phyloP scores from a whole-genome alignment of 805 yeast genomes.

The Kazachstania viticola region DNA sequence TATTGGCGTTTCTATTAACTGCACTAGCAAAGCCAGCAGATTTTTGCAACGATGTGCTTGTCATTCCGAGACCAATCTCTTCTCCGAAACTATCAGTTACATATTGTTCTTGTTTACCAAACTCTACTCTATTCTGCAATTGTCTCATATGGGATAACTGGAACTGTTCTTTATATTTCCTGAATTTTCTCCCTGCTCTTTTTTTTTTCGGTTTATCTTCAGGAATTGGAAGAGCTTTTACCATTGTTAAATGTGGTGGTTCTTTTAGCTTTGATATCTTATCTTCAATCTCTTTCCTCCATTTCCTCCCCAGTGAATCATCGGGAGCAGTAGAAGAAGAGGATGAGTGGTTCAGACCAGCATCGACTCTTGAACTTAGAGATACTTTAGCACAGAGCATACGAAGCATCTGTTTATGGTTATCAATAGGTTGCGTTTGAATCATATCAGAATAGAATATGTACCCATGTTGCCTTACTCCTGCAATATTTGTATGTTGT shows the following conservation, averaged over 20 bases:
- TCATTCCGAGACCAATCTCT: slow-evolving; percentile 76
- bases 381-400: slow-evolving; percentile 70
- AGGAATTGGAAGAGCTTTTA: slow-evolving; percentile 65
- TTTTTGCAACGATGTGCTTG: slow-evolving; percentile 17
- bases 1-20: slow-evolving; percentile 31
- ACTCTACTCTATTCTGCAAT: slow-evolving; percentile 75
- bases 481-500: slow-evolving; percentile 28
- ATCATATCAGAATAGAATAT: slow-evolving; percentile 50
- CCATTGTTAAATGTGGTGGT: slow-evolving; percentile 64
- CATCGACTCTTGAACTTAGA: slow-evolving; percentile 75
- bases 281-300: slow-evolving; percentile 46
- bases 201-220: slow-evolving; percentile 65
- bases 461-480: slow-evolving; percentile 56
- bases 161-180: slow-evolving; percentile 73
- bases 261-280: slow-evolving; percentile 61
- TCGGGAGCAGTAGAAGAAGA: slow-evolving; percentile 28
- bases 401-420: slow-evolving; percentile 60
- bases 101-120: slow-evolving; percentile 64
- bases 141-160: slow-evolving; percentile 70
- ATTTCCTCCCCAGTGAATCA: slow-evolving; percentile 46
- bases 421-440: slow-evolving; percentile 45
- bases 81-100: slow-evolving; percentile 59
- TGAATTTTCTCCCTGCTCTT: slow-evolving; percentile 73
- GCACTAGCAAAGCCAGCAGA: slow-evolving; percentile 14
- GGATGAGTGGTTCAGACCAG: slow-evolving; percentile 28